Percentiles rank a stretch among this genome's conserved stretches.
Conservation (phyloP, 352 stramenopile genomes). For the Hyaloperonospora brassicae region DNA sequence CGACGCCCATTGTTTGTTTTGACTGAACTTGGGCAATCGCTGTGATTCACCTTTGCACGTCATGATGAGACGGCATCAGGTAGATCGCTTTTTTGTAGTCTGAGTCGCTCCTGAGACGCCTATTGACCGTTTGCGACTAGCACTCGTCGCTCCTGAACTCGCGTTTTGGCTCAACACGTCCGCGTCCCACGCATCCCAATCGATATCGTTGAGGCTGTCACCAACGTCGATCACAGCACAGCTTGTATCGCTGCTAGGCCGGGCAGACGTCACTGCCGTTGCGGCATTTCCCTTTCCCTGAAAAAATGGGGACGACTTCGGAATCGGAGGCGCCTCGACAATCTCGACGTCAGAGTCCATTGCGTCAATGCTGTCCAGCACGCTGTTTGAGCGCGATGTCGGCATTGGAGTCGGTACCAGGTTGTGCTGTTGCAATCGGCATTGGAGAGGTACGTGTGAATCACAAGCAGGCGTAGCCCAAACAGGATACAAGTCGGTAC, state of each 20-base stretch:
- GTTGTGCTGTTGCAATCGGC: conserved; percentile 40
- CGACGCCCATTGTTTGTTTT: not conserved
- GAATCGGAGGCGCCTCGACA: conserved; percentile 12
- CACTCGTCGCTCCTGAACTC: conserved; percentile 20
- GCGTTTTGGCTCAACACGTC: conserved; percentile 30
- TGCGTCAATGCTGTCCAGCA: conserved; percentile 25
- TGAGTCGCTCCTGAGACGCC: conserved; percentile 7
- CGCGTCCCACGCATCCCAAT: conserved; percentile 53
- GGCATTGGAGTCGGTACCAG: conserved; percentile 37
- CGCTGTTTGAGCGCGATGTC: conserved; percentile 11
- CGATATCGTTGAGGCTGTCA: conserved; percentile 51
- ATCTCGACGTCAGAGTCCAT: conserved; percentile 24
- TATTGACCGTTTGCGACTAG: conserved; percentile 21
- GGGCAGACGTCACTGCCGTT: conserved; percentile 7
- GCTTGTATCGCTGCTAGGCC: conserved; percentile 2
- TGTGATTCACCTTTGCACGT: not conserved
- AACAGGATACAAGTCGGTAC: not conserved
- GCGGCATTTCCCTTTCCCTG: conserved; percentile 22
- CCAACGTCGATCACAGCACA: conserved; percentile 25
- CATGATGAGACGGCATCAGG: conserved; percentile 6
- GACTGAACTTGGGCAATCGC: conserved; percentile 1
- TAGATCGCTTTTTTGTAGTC: conserved; percentile 21
- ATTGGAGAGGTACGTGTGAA: not conserved
- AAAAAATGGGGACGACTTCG: conserved; percentile 48
- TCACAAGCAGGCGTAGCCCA: not conserved